Base-by-base conservation (phyloP, 139 green algal species). In the Coccomyxa sp. region DNA sequence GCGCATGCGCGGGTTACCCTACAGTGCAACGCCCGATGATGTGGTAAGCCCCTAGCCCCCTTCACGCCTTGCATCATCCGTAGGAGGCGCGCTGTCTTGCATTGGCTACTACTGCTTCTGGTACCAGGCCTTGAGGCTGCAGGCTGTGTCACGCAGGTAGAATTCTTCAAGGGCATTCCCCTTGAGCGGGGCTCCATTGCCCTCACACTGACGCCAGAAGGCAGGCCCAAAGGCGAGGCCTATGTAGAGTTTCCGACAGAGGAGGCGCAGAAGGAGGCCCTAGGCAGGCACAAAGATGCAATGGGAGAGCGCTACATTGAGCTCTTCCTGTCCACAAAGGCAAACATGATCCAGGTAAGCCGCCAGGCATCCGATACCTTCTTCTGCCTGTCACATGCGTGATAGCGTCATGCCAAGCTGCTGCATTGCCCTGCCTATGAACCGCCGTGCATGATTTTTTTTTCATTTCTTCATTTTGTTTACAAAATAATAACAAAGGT, bases 181-280 rank as follows among this genome's bases (percentile, higher is more conserved):
- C 73, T 92, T 18, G 80, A 87, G 27, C 85, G 89, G 6, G 87
- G 82, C 33, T 82, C 86, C 22, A 84, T 98, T 8, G 81, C 95
- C 0, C 92, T 97, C 81, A 91, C 93, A 0, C 82, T 74, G 73
- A 88, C 79, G 0, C 81, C 81, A 14, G 90, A 95, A 39, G 92
- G 94, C 16, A 86, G 94, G 4, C 88, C 90, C n/a, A 94, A 93
- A 4, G 93, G 93, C 9, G 94, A 97, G 77, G 94, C 91, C 0
- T 97, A 92, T 74, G 91, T 95, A 29, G 91, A 95, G 83, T 83
- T 97, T 41, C 64, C 84, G 40, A 78, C 77, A 22, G 83, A 91
- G 44, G 85, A 86, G 33, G 87, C 68, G 6, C 81, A 89, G 81
- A 74, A 86, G 35, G 83, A 86, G 34, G 91, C 90, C 44, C 87